phyloP scores from a whole-genome alignment of 352 stramenopile species.

The Blastocystis sp. region DNA sequence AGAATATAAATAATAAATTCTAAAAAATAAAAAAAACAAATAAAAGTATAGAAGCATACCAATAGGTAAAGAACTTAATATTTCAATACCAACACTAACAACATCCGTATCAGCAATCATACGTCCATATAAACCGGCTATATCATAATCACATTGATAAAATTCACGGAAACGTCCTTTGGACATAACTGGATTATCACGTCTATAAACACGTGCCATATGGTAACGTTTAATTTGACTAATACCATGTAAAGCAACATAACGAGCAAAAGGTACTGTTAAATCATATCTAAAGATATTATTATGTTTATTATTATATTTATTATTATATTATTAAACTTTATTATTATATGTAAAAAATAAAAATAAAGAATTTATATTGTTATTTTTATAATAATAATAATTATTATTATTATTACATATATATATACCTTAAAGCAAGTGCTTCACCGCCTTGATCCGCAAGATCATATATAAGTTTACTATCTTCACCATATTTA shows the following conservation, averaged over 20 bases:
- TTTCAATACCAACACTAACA: constrained; percentile 73
- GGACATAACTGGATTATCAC: constrained; percentile 75
- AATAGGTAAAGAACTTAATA: constrained; percentile 17
- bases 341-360: constrained; percentile 7
- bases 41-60: neutral
- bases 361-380: constrained; percentile 3
- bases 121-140: constrained; percentile 71
- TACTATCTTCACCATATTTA: constrained; percentile 95
- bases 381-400: constrained; percentile 7
- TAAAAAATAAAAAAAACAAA: neutral
- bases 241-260: constrained; percentile 80
- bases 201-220: constrained; percentile 78
- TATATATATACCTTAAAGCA: constrained; percentile 48
- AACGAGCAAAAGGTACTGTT: constrained; percentile 90
- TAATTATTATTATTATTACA: too few relatives aligned
- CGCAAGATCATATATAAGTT: constrained; percentile 95
- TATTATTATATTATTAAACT: constrained; percentile 44
- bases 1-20: neutral
- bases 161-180: constrained; percentile 88
- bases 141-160: constrained; percentile 97
- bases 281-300: constrained; percentile 91
- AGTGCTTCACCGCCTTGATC: constrained; percentile 85
- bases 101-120: constrained; percentile 92
- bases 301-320: too few relatives aligned
- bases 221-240: constrained; percentile 96